phyloP scores from a whole-genome alignment of 345 rosid genomes.

The Aegle marmelos region DNA sequence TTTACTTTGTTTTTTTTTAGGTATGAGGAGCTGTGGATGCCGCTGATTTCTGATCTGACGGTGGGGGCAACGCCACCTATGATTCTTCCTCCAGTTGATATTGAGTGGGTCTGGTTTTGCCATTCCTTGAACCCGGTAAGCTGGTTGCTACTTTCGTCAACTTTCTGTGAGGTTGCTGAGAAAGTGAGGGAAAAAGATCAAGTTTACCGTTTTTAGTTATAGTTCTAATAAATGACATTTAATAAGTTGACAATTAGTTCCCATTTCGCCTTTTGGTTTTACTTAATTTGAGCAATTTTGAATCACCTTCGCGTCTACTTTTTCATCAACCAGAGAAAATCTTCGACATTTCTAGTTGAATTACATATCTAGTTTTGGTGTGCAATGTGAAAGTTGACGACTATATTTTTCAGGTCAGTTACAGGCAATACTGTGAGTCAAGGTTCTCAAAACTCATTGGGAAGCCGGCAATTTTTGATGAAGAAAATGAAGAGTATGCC shows the following conservation, averaged over 20 bases:
- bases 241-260: not conserved
- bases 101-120: conserved; percentile 98
- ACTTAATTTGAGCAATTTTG: not conserved
- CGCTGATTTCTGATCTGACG: conserved; percentile 73
- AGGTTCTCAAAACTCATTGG: conserved; percentile 79
- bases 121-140: conserved; percentile 85
- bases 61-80: conserved; percentile 58
- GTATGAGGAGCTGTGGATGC: conserved; percentile 97
- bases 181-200: conserved; percentile 16
- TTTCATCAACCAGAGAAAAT: conserved; percentile 6
- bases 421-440: conserved; percentile 60
- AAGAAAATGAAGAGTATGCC: conserved; percentile 80
- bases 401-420: conserved; percentile 46
- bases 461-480: conserved; percentile 68
- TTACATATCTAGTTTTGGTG: not conserved
- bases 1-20: conserved; percentile 28
- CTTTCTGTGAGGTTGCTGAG: conserved; percentile 26
- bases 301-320: not conserved
- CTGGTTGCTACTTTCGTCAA: not conserved
- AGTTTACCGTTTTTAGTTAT: not conserved
- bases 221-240: not conserved
- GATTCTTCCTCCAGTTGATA: conserved; percentile 84
- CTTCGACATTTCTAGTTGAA: not conserved
- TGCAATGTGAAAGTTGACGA: not conserved
- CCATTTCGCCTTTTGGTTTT: not conserved